Evolutionary conservation across 495 filamentous ascomycete species (phyloP).

Genomic region (Neurospora pannonica): DNA sequence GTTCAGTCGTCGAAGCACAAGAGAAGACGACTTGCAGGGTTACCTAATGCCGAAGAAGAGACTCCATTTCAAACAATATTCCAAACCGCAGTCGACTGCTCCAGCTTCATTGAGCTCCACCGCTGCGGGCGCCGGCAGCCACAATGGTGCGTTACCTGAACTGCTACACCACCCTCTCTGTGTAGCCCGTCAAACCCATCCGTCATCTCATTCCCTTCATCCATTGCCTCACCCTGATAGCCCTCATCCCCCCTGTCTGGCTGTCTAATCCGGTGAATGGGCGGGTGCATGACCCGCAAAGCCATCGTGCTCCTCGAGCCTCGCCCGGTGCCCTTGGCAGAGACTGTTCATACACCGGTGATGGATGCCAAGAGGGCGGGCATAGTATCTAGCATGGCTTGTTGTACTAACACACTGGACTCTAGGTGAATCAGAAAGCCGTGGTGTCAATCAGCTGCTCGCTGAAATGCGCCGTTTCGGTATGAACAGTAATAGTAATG

Average conservation of each 20-base stretch:
- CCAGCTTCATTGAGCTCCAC: constrained; percentile 32
- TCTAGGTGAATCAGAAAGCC: constrained; percentile 10
- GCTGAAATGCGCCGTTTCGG: constrained; percentile 34
- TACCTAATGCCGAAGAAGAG: constrained; percentile 47
- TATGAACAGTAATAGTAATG: constrained; percentile 7
- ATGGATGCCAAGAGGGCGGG: neutral
- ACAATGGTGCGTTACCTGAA: constrained; percentile 12
- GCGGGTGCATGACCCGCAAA: neutral
- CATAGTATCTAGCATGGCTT: neutral
- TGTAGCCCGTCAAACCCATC: neutral
- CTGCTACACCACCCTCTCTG: neutral
- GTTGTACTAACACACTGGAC: constrained; percentile 1
- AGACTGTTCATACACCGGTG: neutral
- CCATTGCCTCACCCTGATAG: neutral
- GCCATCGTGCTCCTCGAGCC: neutral
- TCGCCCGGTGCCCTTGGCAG: neutral
- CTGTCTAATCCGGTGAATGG: neutral
- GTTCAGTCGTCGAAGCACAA: neutral
- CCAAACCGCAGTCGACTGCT: constrained; percentile 43
- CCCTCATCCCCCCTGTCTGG: neutral
- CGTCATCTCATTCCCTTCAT: neutral
- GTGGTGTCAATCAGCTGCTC: constrained; percentile 43
- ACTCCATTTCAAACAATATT: constrained; percentile 33
- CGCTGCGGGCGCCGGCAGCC: constrained; percentile 8
- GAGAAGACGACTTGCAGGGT: neutral